These are phyloP conservation scores for Ramularia endophylla DNA, from an alignment of 2,329 filamentous ascomycete species.

Conservation along the genomic window DNA sequence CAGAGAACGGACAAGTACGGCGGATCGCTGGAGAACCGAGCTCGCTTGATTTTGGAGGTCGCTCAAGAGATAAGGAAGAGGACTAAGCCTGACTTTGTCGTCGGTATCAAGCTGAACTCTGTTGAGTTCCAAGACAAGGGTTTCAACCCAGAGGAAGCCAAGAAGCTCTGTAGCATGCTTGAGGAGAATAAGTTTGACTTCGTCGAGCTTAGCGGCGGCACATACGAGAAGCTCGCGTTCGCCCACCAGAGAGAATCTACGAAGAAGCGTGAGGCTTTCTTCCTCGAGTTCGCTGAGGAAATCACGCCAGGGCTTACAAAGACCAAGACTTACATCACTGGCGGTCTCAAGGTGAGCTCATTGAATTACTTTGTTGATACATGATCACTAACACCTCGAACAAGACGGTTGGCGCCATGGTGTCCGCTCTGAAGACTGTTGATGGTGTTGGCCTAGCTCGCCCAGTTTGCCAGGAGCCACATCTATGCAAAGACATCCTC, in stretches of 20 bases:
- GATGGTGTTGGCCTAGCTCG: constrained; percentile 57
- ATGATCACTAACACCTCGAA: constrained; percentile 42
- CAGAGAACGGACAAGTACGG: constrained; percentile 40
- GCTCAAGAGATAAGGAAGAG: constrained; percentile 35
- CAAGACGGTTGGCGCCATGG: constrained; percentile 50
- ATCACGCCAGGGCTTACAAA: constrained; percentile 45
- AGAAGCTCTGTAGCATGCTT: constrained; percentile 30
- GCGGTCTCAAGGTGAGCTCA: constrained; percentile 44
- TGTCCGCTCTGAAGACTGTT: constrained; percentile 49
- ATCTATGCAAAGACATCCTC: constrained; percentile 42
- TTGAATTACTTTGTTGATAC: neutral
- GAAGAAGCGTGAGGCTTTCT: constrained; percentile 47
- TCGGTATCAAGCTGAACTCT: constrained; percentile 55
- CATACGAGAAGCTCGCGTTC: constrained; percentile 51
- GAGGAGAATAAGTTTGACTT: constrained; percentile 50
- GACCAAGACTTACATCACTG: constrained; percentile 55
- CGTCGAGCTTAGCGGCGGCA: constrained; percentile 56
- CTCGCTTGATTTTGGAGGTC: constrained; percentile 38
- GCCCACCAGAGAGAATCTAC: constrained; percentile 49
- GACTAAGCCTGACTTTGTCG: constrained; percentile 36
- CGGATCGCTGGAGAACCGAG: constrained; percentile 38
- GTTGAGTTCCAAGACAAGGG: constrained; percentile 51
- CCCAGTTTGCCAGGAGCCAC: constrained; percentile 48
- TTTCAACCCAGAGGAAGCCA: constrained; percentile 47
- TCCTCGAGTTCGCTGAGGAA: constrained; percentile 54